Conservation (phyloP, 2,329 filamentous ascomycete genomes). For the Nemania sp. region DNA sequence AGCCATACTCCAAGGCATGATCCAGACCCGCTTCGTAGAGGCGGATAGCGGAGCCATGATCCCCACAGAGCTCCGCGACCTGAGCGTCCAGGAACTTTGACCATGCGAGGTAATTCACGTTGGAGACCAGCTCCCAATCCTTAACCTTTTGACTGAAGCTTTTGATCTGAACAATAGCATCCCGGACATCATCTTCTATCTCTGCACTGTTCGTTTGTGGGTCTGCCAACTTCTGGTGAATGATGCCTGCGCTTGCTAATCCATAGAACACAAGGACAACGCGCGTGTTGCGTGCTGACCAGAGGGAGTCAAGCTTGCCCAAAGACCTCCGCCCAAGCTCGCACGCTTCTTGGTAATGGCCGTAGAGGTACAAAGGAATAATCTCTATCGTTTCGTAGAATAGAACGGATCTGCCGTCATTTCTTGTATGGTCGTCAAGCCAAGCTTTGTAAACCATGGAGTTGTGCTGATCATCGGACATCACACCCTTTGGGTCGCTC, state of each 20-base stretch:
- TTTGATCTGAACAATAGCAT: slow-evolving; percentile 58
- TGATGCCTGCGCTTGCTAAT: slow-evolving; percentile 57
- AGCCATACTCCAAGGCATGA: slow-evolving; percentile 69
- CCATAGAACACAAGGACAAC: slow-evolving; percentile 65
- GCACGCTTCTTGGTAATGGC: slow-evolving; percentile 63
- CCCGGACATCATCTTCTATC: slow-evolving; percentile 48
- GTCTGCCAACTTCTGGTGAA: slow-evolving; percentile 56
- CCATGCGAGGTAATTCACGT: slow-evolving; percentile 75
- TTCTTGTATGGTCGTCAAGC: slow-evolving; percentile 55
- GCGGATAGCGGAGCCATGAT: slow-evolving; percentile 62
- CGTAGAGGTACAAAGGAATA: slow-evolving; percentile 65
- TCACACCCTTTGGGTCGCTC: slow-evolving; percentile 56
- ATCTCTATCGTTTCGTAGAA: slow-evolving; percentile 72
- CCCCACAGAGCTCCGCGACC: slow-evolving; percentile 63
- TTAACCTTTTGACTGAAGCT: slow-evolving; percentile 64
- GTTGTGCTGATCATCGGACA: slow-evolving; percentile 71
- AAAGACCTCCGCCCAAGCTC: slow-evolving; percentile 59
- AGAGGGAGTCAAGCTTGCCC: slow-evolving; percentile 54
- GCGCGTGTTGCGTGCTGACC: slow-evolving; percentile 64
- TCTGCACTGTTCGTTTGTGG: slow-evolving; percentile 50
- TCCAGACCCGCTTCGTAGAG: slow-evolving; percentile 74
- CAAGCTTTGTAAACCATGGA: slow-evolving; percentile 63
- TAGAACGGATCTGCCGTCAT: slow-evolving; percentile 66
- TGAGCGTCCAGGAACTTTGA: slow-evolving; percentile 71
- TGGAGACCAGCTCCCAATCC: slow-evolving; percentile 65